phyloP scores from a whole-genome alignment of 2,329 filamentous ascomycete species.

The Ophiostoma novo-ulmi region DNA sequence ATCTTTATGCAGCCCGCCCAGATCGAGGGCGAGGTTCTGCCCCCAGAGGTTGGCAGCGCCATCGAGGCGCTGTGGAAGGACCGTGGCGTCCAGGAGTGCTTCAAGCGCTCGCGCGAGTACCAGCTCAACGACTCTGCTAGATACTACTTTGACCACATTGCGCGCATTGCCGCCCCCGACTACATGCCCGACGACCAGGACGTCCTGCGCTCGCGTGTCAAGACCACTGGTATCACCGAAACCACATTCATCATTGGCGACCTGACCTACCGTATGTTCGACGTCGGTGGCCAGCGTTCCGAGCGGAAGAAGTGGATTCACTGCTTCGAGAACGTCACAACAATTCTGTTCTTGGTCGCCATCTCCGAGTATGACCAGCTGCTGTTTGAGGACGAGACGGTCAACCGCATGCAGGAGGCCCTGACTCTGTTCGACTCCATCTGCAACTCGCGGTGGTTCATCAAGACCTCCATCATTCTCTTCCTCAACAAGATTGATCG shows the following conservation, averaged over 20 bases:
- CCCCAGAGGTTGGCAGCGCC: conserved; percentile 88
- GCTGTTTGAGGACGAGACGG: conserved; percentile 91
- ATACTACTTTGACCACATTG: conserved; percentile 97
- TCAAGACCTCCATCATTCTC: conserved; percentile 81
- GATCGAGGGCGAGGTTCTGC: conserved; percentile 90
- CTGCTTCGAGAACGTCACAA: conserved; percentile 95
- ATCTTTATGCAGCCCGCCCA: conserved; percentile 98
- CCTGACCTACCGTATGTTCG: conserved; percentile 94
- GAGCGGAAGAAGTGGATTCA: conserved; percentile 98
- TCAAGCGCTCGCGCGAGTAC: conserved; percentile 92
- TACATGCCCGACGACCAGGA: conserved; percentile 96
- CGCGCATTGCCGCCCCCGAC: conserved; percentile 82
- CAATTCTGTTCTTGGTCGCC: conserved; percentile 92
- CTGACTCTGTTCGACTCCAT: conserved; percentile 82
- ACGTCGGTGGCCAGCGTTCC: conserved; percentile 85
- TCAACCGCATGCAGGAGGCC: conserved; percentile 91
- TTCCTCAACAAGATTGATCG: conserved; percentile 89
- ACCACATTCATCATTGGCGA: conserved; percentile 88
- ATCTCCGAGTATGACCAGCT: conserved; percentile 97
- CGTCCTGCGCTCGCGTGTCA: conserved; percentile 90
- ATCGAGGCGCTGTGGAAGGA: conserved; percentile 93
- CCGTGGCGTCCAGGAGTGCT: conserved; percentile 86
- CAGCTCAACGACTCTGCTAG: conserved; percentile 93
- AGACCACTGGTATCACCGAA: conserved; percentile 96
- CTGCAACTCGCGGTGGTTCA: conserved; percentile 86